These are phyloP conservation scores for Astrocystis sublimbata DNA, from an alignment of 495 filamentous ascomycete genomes.

Conservation along the genomic window DNA sequence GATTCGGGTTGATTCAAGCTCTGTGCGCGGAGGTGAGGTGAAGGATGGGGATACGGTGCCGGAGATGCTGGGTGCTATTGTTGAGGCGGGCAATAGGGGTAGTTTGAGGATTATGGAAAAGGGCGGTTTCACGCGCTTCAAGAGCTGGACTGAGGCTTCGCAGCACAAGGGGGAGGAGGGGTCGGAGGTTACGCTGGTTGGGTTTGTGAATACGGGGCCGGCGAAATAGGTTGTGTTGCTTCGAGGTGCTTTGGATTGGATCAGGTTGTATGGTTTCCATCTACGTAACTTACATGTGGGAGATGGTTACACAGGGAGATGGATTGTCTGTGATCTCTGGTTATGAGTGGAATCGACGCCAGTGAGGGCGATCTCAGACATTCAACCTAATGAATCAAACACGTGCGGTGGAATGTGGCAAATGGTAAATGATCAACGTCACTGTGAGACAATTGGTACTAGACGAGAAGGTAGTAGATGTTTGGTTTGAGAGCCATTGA, in stretches of 20 bases:
- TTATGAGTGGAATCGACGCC: neutral
- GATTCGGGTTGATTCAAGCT: slow-evolving; percentile 21
- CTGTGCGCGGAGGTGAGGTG: slow-evolving; percentile 1
- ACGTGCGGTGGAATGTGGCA: neutral
- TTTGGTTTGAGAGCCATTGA: too few species aligned
- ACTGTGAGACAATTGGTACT: neutral
- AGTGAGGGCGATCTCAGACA: neutral
- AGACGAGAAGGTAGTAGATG: neutral
- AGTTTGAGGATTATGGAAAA: slow-evolving; percentile 12
- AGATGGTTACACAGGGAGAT: too few species aligned
- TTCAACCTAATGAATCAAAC: neutral
- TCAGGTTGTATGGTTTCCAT: too few species aligned
- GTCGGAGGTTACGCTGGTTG: slow-evolving; percentile 1
- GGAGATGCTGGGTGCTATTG: slow-evolving; percentile 41
- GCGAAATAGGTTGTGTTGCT: neutral
- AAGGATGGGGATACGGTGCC: slow-evolving; percentile 17
- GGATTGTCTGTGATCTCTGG: neutral
- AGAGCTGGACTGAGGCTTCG: slow-evolving; percentile 22
- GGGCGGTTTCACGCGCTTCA: slow-evolving; percentile 12
- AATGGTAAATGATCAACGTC: neutral
- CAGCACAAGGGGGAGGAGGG: neutral
- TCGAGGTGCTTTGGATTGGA: too few species aligned
- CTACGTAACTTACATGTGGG: too few species aligned
- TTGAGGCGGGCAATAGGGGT: slow-evolving; percentile 29
- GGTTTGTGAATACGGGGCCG: slow-evolving; percentile 1